phyloP scores from a whole-genome alignment of 2,329 filamentous ascomycete species.

The Colletotrichum noveboracense region DNA sequence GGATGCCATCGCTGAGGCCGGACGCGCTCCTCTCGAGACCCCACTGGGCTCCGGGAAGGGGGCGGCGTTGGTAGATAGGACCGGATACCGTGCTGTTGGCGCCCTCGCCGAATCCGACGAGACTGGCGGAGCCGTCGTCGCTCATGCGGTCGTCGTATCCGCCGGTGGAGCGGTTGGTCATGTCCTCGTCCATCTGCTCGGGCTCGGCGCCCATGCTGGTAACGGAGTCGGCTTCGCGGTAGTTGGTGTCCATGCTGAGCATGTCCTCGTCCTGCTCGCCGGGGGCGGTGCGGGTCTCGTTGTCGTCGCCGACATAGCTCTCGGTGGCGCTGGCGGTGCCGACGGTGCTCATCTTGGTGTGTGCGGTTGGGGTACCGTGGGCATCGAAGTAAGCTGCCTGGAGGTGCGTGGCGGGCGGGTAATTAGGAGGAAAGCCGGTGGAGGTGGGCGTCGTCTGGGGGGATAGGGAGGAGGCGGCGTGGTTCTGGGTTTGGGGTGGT shows the following conservation, averaged over 20 bases:
- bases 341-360: conserved; percentile 85
- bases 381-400: conserved; percentile 79
- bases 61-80: conserved; percentile 68
- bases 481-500: conserved; percentile 35
- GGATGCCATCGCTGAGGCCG: conserved; percentile 52
- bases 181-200: conserved; percentile 60
- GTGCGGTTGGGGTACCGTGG: conserved; percentile 68
- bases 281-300: conserved; percentile 50
- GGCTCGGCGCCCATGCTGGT: conserved; percentile 55
- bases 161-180: conserved; percentile 51
- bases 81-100: conserved; percentile 85
- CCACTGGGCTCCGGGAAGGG: conserved; percentile 46
- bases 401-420: conserved; percentile 38
- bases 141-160: conserved; percentile 76
- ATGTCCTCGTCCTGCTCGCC: conserved; percentile 71
- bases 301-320: conserved; percentile 65
- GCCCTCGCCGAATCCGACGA: conserved; percentile 93
- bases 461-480: conserved; percentile 42
- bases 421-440: conserved; percentile 46
- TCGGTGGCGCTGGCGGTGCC: conserved; percentile 89
- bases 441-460: conserved; percentile 59
- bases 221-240: conserved; percentile 62
- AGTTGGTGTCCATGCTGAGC: conserved; percentile 71
- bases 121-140: conserved; percentile 81
- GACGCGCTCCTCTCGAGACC: conserved; percentile 56